phyloP scores from a whole-genome alignment of 805 yeast genomes.

The Saccharomyces eubayanus region DNA sequence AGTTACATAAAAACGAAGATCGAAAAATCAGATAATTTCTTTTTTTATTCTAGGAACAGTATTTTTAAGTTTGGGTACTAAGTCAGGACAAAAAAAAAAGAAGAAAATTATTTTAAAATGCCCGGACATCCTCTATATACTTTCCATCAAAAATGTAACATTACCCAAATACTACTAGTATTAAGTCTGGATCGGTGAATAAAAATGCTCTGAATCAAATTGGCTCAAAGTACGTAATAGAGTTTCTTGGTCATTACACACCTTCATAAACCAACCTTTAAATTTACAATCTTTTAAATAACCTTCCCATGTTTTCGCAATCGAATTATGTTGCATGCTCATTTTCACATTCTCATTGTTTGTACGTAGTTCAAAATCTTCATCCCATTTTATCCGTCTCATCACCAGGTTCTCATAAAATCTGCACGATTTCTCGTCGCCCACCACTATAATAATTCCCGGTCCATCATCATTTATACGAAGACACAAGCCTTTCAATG shows the following conservation, averaged over 20 bases:
- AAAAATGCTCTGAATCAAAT: constrained; percentile 43
- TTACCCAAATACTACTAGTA: background rate
- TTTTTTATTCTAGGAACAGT: background rate
- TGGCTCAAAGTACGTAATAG: constrained; percentile 41
- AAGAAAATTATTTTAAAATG: too few relatives aligned
- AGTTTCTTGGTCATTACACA: constrained; percentile 43
- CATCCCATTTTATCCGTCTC: constrained; percentile 64
- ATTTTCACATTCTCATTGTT: constrained; percentile 15
- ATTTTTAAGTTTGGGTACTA: background rate
- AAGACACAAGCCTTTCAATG: constrained; percentile 55
- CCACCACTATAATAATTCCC: constrained; percentile 64
- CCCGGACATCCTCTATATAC: too few relatives aligned
- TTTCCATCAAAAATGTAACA: too few relatives aligned
- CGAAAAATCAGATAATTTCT: background rate
- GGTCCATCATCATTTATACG: constrained; percentile 36
- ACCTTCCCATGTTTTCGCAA: constrained; percentile 65
- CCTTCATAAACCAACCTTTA: constrained; percentile 60
- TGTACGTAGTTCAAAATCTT: constrained; percentile 34
- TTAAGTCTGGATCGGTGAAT: background rate
- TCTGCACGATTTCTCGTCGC: constrained; percentile 53
- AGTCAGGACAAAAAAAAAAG: too few relatives aligned
- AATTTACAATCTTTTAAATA: constrained; percentile 46
- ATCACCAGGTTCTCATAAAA: constrained; percentile 55
- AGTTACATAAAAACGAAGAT: background rate
- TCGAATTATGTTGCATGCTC: constrained; percentile 38